These are phyloP conservation scores for Leishmania aethiopica DNA, from an alignment of 208 protist genomes.

Conservation along the genomic window DNA sequence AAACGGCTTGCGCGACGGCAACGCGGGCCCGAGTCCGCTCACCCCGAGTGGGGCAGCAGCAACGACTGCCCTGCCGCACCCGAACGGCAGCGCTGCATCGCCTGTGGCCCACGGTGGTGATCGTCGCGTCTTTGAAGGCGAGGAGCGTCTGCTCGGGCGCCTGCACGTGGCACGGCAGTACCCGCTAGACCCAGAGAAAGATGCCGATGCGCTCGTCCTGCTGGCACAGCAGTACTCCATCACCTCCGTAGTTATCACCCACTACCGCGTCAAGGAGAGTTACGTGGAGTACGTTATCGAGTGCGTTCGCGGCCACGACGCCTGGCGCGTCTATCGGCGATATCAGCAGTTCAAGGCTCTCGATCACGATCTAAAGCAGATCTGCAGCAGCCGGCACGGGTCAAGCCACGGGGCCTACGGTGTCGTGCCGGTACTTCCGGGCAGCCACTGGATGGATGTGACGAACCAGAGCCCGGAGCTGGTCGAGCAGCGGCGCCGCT, in stretches of 20 bases:
- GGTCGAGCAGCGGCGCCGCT: conserved; percentile 74
- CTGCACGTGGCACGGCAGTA: conserved; percentile 21
- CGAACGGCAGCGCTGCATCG: not conserved
- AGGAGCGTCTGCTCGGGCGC: conserved; percentile 28
- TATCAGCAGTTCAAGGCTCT: conserved; percentile 87
- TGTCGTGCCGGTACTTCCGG: conserved; percentile 75
- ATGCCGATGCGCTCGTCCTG: conserved; percentile 27
- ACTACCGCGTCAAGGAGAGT: conserved; percentile 66
- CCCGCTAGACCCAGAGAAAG: conserved; percentile 27
- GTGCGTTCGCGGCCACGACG: conserved; percentile 42
- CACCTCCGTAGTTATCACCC: conserved; percentile 52
- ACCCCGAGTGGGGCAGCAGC: not conserved
- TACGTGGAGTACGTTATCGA: conserved; percentile 84
- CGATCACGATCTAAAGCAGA: conserved; percentile 62
- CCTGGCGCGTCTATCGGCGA: conserved; percentile 76
- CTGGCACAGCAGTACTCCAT: conserved; percentile 37
- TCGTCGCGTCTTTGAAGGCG: conserved; percentile 26
- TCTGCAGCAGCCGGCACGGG: conserved; percentile 40
- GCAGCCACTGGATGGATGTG: conserved; percentile 86
- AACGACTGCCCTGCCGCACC: not conserved
- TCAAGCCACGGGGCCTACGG: conserved; percentile 69
- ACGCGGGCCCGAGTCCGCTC: not conserved
- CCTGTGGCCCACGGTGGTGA: conserved; percentile 10
- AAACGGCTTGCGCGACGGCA: not conserved
- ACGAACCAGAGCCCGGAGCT: conserved; percentile 86